Evolutionary conservation across 2,329 filamentous ascomycete species (phyloP).

Genomic region (Rhytidhysteron rufulum): DNA sequence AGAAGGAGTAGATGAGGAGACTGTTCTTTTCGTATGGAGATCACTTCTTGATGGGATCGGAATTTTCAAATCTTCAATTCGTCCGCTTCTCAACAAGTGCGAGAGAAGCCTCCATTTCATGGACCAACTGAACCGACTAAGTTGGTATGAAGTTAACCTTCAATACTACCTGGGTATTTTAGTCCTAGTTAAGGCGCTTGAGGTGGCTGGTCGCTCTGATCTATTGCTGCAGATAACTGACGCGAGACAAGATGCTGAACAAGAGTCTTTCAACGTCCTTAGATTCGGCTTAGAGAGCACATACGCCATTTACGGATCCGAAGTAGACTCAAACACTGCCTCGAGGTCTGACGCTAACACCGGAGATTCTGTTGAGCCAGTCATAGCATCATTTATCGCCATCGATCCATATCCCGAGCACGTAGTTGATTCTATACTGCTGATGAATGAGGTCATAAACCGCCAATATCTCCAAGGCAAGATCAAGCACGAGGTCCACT

Average conservation of each 20-base stretch:
- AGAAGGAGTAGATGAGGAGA: slow-evolving; percentile 9
- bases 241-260: slow-evolving; percentile 6
- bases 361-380: neutral
- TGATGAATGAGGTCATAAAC: slow-evolving; percentile 4
- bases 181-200: slow-evolving; percentile 7
- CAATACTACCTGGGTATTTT: slow-evolving; percentile 10
- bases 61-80: slow-evolving; percentile 2
- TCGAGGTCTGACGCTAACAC: neutral
- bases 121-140: slow-evolving; percentile 2
- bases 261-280: slow-evolving; percentile 9
- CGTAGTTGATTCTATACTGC: slow-evolving; percentile 3
- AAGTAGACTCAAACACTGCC: slow-evolving; percentile 1
- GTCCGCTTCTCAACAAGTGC: slow-evolving; percentile 3
- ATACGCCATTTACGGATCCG: slow-evolving; percentile 4
- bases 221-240: slow-evolving; percentile 4
- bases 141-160: slow-evolving; percentile 3
- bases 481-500: neutral
- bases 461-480: slow-evolving; percentile 3
- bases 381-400: slow-evolving; percentile 2
- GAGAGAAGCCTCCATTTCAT: slow-evolving; percentile 6
- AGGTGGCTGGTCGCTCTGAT: slow-evolving; percentile 7
- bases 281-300: slow-evolving; percentile 8
- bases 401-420: slow-evolving; percentile 4
- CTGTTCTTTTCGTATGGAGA: slow-evolving; percentile 1
- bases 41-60: slow-evolving; percentile 3